These are phyloP conservation scores for Candida pini DNA, from an alignment of 805 yeast species.

Conservation along the genomic window DNA sequence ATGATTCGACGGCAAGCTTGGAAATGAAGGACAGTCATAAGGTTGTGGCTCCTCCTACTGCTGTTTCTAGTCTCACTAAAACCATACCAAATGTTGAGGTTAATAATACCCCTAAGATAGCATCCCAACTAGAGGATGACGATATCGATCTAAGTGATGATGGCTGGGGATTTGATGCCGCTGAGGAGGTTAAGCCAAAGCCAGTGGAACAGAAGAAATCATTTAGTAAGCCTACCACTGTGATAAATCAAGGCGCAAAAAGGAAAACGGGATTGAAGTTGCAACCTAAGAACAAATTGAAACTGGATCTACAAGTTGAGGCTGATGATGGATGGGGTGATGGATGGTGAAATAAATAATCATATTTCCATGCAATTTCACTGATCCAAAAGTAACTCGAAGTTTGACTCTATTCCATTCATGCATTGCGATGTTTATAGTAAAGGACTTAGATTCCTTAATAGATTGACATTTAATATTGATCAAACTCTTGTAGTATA, in stretches of 20 bases:
- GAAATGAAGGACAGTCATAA: slow-evolving; percentile 13
- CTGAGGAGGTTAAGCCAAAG: slow-evolving; percentile 10
- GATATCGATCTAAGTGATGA: slow-evolving; percentile 21
- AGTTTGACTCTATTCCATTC: too few species aligned
- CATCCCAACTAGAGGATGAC: slow-evolving; percentile 8
- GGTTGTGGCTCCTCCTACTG: slow-evolving; percentile 1
- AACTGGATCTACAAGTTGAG: slow-evolving; percentile 27
- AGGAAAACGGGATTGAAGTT: slow-evolving; percentile 16
- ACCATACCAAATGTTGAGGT: not conserved
- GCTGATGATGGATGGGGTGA: slow-evolving; percentile 42
- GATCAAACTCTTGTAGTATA: too few species aligned
- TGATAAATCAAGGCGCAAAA: slow-evolving; percentile 3
- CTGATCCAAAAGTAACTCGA: too few species aligned
- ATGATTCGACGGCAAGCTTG: slow-evolving; percentile 14
- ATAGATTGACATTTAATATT: too few species aligned
- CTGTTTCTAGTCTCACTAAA: not conserved
- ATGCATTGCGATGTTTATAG: too few species aligned
- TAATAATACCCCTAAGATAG: not conserved
- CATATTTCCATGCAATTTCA: too few species aligned
- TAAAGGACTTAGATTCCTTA: too few species aligned
- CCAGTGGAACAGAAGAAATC: slow-evolving; percentile 1
- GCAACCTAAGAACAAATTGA: slow-evolving; percentile 26
- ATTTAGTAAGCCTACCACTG: not conserved
- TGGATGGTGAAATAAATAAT: slow-evolving; percentile 39
- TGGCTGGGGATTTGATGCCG: slow-evolving; percentile 29